phyloP scores from a whole-genome alignment of 2,329 filamentous ascomycete genomes.

The Coniochaeta sp. region DNA sequence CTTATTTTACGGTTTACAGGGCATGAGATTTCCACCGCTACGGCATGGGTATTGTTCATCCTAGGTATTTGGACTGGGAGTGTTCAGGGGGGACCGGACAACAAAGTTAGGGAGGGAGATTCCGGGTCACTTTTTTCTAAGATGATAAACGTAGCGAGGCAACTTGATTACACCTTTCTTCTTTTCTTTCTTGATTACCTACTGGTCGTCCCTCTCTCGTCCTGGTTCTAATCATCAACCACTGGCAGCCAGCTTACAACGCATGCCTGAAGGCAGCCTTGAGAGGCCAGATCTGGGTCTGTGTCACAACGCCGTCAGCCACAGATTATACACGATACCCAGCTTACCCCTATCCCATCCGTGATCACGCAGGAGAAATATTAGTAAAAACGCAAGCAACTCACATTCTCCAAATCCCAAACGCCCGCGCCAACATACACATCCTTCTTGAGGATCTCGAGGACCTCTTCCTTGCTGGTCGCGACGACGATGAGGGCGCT shows the following conservation, averaged over 20 bases:
- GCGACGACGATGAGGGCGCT: constrained; percentile 64
- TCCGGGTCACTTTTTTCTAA: not conserved
- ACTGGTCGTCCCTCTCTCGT: not conserved
- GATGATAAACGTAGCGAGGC: constrained; percentile 2
- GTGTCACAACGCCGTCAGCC: not conserved
- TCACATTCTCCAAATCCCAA: constrained; percentile 70
- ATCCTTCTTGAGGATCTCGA: constrained; percentile 61
- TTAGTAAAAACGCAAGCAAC: constrained; percentile 8
- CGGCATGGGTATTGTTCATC: not conserved
- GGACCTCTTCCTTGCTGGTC: constrained; percentile 61
- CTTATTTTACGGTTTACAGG: too few species aligned
- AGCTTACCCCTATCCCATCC: too few species aligned
- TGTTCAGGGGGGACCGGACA: not conserved
- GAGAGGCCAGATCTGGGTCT: constrained; percentile 26
- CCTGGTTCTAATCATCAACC: not conserved
- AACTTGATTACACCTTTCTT: not conserved
- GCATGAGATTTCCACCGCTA: not conserved
- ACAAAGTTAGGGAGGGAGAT: not conserved
- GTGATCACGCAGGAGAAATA: not conserved
- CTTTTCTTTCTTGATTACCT: not conserved
- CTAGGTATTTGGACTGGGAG: too few species aligned
- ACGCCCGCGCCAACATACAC: constrained; percentile 66
- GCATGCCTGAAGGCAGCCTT: constrained; percentile 22
- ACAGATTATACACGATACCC: too few species aligned
- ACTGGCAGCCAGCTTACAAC: not conserved